Evolutionary conservation across 345 rosid species (phyloP), one percentile per base, ranked within the genome.

Genomic region (Acer campestre): DNA sequence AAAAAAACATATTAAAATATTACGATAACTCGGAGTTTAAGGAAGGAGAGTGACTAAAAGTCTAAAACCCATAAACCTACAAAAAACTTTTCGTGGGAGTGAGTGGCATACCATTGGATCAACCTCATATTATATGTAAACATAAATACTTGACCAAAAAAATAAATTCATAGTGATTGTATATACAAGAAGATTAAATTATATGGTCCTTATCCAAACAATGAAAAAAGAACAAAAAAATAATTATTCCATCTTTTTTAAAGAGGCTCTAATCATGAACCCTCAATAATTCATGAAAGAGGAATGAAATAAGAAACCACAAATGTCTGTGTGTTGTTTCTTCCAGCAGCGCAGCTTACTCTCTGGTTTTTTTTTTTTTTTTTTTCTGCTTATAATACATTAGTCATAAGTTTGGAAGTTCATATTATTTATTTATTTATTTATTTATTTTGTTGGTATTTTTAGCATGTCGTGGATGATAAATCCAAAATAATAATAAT

Each of bases 221-320:
- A n/a, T 22, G 27, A n/a, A 59, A 13, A 7, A 20, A n/a, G 2
- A 29, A 3, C 7, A 14, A 7, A 8, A 8, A 42, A 42, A 42
- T 42, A 7, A 42, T 25, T 27, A 17, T 16, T 49, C 73, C 61
- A 70, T 14, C 42, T 70, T 49, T 49, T 49, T 49, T 12, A 25
- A 5, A 53, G 64, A 3, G 64, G 65, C 7, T 42, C 63, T 29
- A 3, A 55, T 56, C 64, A 71, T 71, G 48, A n/a, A 55, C 46
- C 74, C 58, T 44, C 40, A 71, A 71, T 71, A 71, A 71, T 71
- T 58, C 75, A 31, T 55, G 8, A 55, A 29, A 71, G 46, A 55
- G 25, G 14, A 1, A 67, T 9, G 48, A 3, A 44, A 44, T n/a
- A 20, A 25, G 27, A 25, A 61, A 25, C 23, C 62, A n/a, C 9